Base-by-base conservation (phyloP, 495 filamentous ascomycete species). In the Talaromyces proteolyticus region DNA sequence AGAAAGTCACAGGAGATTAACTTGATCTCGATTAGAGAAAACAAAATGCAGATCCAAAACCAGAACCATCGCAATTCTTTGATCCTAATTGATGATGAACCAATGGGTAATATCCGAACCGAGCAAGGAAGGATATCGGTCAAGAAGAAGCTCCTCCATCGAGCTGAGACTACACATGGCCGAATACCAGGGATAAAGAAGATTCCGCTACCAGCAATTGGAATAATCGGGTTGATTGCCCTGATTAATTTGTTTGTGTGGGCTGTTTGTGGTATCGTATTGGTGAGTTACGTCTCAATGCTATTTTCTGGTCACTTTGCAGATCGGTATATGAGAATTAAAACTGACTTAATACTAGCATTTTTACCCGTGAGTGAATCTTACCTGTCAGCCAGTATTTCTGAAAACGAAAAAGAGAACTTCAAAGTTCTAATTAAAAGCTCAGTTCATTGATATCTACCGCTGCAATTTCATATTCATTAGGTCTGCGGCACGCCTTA, bases 401-500 rank as follows among this genome's bases (percentile, higher is more conserved):
- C n/a, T n/a, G n/a, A n/a, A 34, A 4, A 34, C 29, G 4, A 14
- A 34, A 34, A 44, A 42, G 16, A 0, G 18, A 0, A 38, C 26
- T 5, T 2, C 25, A 23, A 25, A 24, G 22, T 0, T 24, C 14
- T 36, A 19, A 10, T 42, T 43, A 56, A 23, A 21, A 34, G 16
- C 44, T 50, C 50, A 83, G 80, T 5, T 67, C 76, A 3, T 71
- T 96, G 49, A 80, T 91, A 37, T 86, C 85, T 14, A 85, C 89
- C 3, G 87, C 91, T 4, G 80, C 92, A 14, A 77, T 95, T 0
- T 80, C 92, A 12, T 96, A 94, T 64, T 91, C 91, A 0, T 76
- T 98, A 5, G 92, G 93, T 6, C 77, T 98, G 18, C 82, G 93
- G 46, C 92, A 98, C 76, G 93, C 93, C 3, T 82, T 96, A 43